These are phyloP conservation scores for Fusarium equiseti DNA, from an alignment of 2,329 filamentous ascomycete genomes.

Conservation along the genomic window DNA sequence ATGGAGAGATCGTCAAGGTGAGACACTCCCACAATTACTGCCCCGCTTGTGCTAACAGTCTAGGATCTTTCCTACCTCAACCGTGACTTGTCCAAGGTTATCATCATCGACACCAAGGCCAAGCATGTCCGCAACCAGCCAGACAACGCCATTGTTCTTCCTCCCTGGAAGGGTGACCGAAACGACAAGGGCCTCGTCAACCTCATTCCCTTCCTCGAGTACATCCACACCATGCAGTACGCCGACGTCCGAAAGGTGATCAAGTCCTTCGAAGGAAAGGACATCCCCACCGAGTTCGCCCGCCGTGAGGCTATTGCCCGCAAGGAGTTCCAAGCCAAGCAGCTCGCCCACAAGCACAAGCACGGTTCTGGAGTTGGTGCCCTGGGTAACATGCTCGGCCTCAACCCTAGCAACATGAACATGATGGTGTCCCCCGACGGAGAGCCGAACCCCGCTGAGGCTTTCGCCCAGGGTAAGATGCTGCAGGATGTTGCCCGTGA, in stretches of 20 bases:
- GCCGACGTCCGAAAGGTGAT: conserved; percentile 87
- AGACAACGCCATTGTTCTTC: conserved; percentile 93
- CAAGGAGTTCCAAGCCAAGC: conserved; percentile 83
- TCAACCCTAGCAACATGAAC: conserved; percentile 77
- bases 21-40: conserved; percentile 34
- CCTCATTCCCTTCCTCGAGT: conserved; percentile 96
- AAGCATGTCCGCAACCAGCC: conserved; percentile 88
- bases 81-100: conserved; percentile 93
- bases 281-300: conserved; percentile 92
- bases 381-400: conserved; percentile 78
- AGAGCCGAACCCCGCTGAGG: conserved; percentile 78
- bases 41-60: conserved; percentile 28
- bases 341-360: conserved; percentile 73
- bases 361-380: conserved; percentile 73
- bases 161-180: conserved; percentile 88
- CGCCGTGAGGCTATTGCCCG: conserved; percentile 87
- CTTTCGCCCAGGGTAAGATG: conserved; percentile 94
- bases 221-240: conserved; percentile 93
- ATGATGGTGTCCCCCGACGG: conserved; percentile 72
- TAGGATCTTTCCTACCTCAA: conserved; percentile 98
- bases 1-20: conserved; percentile 96
- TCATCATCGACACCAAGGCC: conserved; percentile 90
- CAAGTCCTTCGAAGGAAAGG: conserved; percentile 87
- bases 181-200: conserved; percentile 88
- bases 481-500: conserved; percentile 94